Conservation (phyloP, 2,329 filamentous ascomycete species). For the Verticillium zaregamsianum region DNA sequence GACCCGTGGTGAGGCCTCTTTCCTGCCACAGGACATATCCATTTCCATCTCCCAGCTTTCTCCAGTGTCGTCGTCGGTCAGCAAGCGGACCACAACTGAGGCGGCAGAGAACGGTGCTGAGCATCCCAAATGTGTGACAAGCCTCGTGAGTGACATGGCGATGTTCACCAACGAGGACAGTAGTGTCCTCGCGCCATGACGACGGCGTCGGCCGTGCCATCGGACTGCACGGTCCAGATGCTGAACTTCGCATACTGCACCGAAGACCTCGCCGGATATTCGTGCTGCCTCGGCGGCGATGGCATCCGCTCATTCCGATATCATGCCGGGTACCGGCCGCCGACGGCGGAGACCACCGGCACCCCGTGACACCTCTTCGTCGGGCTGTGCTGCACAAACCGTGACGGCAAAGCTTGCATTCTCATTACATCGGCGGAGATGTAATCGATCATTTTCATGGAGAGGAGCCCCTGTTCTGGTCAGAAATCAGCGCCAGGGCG, state of each 20-base stretch:
- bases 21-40: no score
- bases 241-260: constrained; percentile 16
- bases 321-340: constrained; percentile 24
- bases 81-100: no score
- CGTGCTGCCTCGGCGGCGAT: constrained; percentile 9
- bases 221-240: constrained; percentile 15
- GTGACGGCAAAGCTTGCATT: constrained; percentile 10
- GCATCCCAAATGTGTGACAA: background rate
- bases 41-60: no score
- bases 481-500: background rate
- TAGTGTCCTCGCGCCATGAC: constrained; percentile 18
- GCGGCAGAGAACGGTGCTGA: no score
- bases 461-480: background rate
- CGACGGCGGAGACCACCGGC: constrained; percentile 9
- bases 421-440: constrained; percentile 1
- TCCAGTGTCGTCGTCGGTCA: no score
- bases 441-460: background rate
- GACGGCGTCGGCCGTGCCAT: constrained; percentile 16
- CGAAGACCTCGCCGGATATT: constrained; percentile 19
- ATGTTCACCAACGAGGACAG: background rate
- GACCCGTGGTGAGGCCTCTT: no score
- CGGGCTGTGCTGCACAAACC: constrained; percentile 13
- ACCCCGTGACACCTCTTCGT: constrained; percentile 14
- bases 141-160: background rate
- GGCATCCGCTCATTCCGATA: constrained; percentile 15